Conservation (phyloP, 257 asterid species). For the Fraxinus anomala region DNA sequence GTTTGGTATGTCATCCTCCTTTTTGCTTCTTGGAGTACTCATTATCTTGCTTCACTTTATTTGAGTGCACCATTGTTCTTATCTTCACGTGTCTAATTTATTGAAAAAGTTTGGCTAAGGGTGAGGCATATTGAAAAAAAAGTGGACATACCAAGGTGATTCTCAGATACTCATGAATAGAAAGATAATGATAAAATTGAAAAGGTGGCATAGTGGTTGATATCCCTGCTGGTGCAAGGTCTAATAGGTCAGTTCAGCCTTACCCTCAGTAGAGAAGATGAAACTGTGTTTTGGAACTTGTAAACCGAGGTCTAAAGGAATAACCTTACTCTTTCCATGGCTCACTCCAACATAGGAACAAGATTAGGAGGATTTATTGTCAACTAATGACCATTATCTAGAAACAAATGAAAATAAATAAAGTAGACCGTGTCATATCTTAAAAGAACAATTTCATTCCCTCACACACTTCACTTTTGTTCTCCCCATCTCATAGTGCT, state of each 20-base stretch:
- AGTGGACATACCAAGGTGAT: not conserved
- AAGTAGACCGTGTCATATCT: no score
- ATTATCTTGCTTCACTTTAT: conserved; percentile 12
- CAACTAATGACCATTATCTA: not conserved
- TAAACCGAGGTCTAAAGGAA: not conserved
- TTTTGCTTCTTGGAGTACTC: conserved; percentile 15
- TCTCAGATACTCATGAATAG: not conserved
- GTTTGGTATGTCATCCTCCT: conserved; percentile 5
- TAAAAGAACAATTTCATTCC: no score
- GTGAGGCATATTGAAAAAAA: conserved; percentile 2
- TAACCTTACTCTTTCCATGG: no score
- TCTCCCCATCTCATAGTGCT: no score
- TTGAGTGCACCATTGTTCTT: not conserved
- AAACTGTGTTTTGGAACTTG: conserved; percentile 13
- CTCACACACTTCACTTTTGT: no score
- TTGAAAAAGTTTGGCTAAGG: not conserved
- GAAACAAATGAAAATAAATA: not conserved
- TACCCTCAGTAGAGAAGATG: conserved; percentile 16
- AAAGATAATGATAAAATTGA: conserved; percentile 17
- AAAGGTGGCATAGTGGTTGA: not conserved
- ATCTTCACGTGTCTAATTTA: not conserved
- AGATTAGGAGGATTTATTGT: not conserved
- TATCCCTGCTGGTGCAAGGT: not conserved
- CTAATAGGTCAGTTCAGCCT: not conserved
- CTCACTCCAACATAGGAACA: no score